Base-by-base conservation (phyloP, 352 stramenopile species). In the Pythium aristosporum region DNA sequence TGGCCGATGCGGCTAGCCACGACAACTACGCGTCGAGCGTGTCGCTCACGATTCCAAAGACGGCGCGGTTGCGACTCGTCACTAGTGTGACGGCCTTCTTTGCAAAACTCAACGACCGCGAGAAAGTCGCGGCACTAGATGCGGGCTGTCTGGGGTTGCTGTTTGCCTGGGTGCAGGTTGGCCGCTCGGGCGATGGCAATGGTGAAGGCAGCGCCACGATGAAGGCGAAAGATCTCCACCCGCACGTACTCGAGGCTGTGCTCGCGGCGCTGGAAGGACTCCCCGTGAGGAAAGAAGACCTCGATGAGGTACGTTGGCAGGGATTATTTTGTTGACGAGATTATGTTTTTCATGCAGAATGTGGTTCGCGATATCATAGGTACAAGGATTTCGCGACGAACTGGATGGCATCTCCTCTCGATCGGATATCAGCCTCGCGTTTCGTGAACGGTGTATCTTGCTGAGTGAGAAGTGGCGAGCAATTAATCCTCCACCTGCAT, bases 1-100 rank as follows among this genome's bases (percentile, higher is more conserved):
- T 95, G 86, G 25, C 72, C 8, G 74, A 89, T 54, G 86, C 86
- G 1, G 81, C 78, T 2, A 84, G 67, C 28, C 77, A 77, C 59
- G 86, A 95, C 62, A 80, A 90, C 49, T 93, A 93, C 56, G 84
- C 86, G 12, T 92, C 81, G 15, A 91, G 80, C 0, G 84, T 91
- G 15, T 70, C 85, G 18, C 55, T 92, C 28, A 74, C 75, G 20
- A 92, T 92, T 46, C 81, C 86, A 3, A 95, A 93, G 46, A 93
- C 84, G 1, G 81, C 78, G 16, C 87, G 85, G 39, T 54, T 95
- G 57, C 73, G 86, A 5, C 57, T 93, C 11, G 78, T 93, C 23
- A 89, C 84, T 3, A 69, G 65, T 2, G 79, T 91, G 11, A 95
- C 93, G 61, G 72, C 75, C 1, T 95, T 92, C 63, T 93, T 92